Evolutionary conservation across 768 basidiomycete genomes (phyloP), one percentile per base, ranked within the genome.

Genomic region (Pleurotus cornucopiae): DNA sequence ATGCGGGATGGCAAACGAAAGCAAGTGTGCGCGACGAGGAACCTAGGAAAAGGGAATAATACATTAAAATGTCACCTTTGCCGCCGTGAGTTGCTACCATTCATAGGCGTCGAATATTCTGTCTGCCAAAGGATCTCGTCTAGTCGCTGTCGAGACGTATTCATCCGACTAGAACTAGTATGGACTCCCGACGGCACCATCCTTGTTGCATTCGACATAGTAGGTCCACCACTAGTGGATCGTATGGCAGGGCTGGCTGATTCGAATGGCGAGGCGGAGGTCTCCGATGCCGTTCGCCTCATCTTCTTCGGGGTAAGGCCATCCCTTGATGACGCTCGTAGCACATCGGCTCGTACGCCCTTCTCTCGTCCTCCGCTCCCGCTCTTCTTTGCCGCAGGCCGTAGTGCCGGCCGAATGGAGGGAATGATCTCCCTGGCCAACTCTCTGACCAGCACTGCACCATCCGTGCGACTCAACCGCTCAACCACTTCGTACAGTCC

Each of bases 391-490:
- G 66, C 62, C 0, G 70, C 73, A 9, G 88, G 88, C 65, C 77
- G 83, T 62, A 91, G 69, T 5, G 80, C 90, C 2, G 91, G 89
- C 38, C 81, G 81, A 43, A 94, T 77, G 0, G 85, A 79, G 0
- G 91, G 91, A 20, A 91, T 75, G 57, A 94, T 91, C 69, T 94
- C 91, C 62, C 88, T 79, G 16, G 93, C 93, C 45, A 97, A 71
- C 68, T 98, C 91, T 56, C 91, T 79, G 14, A 97, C 94, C 25
- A 99, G 79, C 14, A 98, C 88, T 0, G 96, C 94, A 11, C 85
- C 89, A 67, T 99, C 97, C 49, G 87, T 85, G 60, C 84, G 80
- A 65, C 90, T 91, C 48, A 98, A 73, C 58, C 81, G 80, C 61
- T 86, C 82, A 56, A 99, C 91, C 2, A 94, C 84, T 34, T 86